These are phyloP conservation scores for Zasmidium angulare DNA, from an alignment of 2,329 filamentous ascomycete genomes.

Conservation along the genomic window DNA sequence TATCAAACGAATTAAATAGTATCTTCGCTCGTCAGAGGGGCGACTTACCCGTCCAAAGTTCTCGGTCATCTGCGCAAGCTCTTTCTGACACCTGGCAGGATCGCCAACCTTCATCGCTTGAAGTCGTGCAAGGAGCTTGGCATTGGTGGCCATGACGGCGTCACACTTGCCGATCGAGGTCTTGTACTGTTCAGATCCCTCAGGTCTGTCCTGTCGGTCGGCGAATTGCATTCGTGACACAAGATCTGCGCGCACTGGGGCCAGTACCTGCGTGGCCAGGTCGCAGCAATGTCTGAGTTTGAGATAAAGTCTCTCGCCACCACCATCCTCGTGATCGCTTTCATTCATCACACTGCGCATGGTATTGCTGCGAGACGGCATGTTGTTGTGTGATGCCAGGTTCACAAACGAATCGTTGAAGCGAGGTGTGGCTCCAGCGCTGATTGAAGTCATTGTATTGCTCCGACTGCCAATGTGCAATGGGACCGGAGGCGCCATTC, in stretches of 20 bases:
- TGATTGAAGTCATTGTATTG: constrained; percentile 50
- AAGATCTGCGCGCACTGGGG: constrained; percentile 68
- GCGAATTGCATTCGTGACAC: constrained; percentile 62
- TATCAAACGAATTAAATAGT: constrained; percentile 24
- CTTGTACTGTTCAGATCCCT: constrained; percentile 62
- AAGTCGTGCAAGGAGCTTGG: constrained; percentile 69
- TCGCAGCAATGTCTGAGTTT: constrained; percentile 73
- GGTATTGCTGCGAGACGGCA: constrained; percentile 45
- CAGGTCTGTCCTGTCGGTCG: constrained; percentile 45
- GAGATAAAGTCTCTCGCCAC: constrained; percentile 82
- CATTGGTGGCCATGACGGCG: constrained; percentile 69
- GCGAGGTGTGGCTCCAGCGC: constrained; percentile 63
- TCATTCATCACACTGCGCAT: constrained; percentile 59
- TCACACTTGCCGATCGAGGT: constrained; percentile 70
- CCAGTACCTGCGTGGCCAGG: constrained; percentile 69
- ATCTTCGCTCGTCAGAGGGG: not conserved
- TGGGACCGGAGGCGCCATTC: constrained; percentile 42
- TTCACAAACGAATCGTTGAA: constrained; percentile 79
- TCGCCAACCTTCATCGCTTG: constrained; percentile 83
- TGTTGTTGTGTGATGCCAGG: constrained; percentile 39
- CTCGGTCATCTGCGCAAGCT: constrained; percentile 71
- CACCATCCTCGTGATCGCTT: constrained; percentile 75
- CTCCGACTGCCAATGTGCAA: constrained; percentile 53
- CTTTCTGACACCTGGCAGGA: constrained; percentile 65
- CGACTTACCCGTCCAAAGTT: constrained; percentile 60